phyloP scores from a whole-genome alignment of 2,329 filamentous ascomycete genomes.

The Paraconiothyrium sp. region DNA sequence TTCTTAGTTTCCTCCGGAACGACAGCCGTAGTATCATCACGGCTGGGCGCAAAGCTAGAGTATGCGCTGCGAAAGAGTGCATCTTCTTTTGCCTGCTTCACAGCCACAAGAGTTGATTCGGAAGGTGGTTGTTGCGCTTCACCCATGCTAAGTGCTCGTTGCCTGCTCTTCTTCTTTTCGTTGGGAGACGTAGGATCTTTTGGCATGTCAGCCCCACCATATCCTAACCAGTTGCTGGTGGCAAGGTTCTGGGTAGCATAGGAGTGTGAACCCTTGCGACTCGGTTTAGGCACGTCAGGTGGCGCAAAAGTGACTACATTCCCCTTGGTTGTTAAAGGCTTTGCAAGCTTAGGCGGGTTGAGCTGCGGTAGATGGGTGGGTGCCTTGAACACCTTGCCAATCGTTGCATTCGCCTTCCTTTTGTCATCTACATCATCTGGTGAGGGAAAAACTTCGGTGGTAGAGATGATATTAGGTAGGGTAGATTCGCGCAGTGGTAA shows the following conservation, averaged over 20 bases:
- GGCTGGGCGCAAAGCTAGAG: conserved; percentile 80
- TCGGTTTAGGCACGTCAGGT: conserved; percentile 61
- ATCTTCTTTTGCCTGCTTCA: conserved; percentile 73
- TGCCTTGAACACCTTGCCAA: conserved; percentile 79
- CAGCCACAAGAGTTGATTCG: conserved; percentile 50
- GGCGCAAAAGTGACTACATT: conserved; percentile 60
- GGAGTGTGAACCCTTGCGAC: conserved; percentile 54
- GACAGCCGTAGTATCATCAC: conserved; percentile 76
- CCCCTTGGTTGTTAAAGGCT: conserved; percentile 70
- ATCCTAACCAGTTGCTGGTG: conserved; percentile 72
- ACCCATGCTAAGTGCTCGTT: conserved; percentile 74
- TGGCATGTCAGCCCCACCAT: conserved; percentile 55
- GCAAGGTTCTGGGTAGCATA: conserved; percentile 74
- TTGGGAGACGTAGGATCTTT: conserved; percentile 65
- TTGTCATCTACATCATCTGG: conserved; percentile 50
- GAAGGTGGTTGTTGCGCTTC: conserved; percentile 64
- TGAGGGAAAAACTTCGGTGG: conserved; percentile 71
- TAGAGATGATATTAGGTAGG: conserved; percentile 78
- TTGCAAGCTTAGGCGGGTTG: conserved; percentile 76
- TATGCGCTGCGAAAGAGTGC: conserved; percentile 79
- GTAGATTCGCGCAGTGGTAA: conserved; percentile 68
- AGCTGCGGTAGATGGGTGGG: conserved; percentile 71
- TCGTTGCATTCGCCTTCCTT: conserved; percentile 68
- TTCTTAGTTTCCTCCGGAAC: conserved; percentile 73
- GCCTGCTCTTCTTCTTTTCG: conserved; percentile 73